Evolutionary conservation across 352 stramenopile species (phyloP), one percentile per base, ranked within the genome.

Genomic region (Chrysophaeum taylorii): DNA sequence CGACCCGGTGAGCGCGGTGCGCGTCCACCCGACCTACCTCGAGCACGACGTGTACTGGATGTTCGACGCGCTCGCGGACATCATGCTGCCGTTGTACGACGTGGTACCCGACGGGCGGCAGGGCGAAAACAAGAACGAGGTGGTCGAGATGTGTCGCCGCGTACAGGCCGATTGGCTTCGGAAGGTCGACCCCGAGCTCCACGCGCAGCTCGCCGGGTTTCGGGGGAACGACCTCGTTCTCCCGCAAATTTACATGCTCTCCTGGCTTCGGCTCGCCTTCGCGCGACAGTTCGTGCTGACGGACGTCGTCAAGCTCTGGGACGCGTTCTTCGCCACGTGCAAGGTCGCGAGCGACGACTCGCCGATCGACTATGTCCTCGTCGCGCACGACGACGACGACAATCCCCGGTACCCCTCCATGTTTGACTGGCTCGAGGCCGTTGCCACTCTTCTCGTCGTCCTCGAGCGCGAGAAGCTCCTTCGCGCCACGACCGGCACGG

Each of bases 1-100:
- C 9, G 25, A 36, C 27, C 7, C 52, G 27, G 27, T 63, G 7
- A 9, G 39, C 52, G 38, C 38, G 9, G 1, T 38, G 2, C 27
- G 62, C 21, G 15, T 36, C 21, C 39, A 70, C 38, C 5, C 23
- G 45, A 21, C 33, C 16, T 64, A 57, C 45, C 45, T 74, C 16
- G 70, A 74, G 57, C 43, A 67, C 16, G 70, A 74, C 48, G 29
- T 62, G 7, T 74, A 64, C 64, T 70, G 53, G 70, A 14, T 74
- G 18, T 70, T 74, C 39, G 70, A 70, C 38, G 42, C 38, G 2
- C 16, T 74, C 1, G 64, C 64, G 70, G 29, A 35, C 27, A 62
- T 66, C 33, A 66, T 70, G 25, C 36, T 42, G 39, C 70, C 70
- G 54, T 29, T 74, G 23, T 74, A 64, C 63, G 60, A 23, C 23